Evolutionary conservation across 371 early-diverging fungal genomes (phyloP), one percentile per base, ranked within the genome.

Genomic region (Mucor saturninus): DNA sequence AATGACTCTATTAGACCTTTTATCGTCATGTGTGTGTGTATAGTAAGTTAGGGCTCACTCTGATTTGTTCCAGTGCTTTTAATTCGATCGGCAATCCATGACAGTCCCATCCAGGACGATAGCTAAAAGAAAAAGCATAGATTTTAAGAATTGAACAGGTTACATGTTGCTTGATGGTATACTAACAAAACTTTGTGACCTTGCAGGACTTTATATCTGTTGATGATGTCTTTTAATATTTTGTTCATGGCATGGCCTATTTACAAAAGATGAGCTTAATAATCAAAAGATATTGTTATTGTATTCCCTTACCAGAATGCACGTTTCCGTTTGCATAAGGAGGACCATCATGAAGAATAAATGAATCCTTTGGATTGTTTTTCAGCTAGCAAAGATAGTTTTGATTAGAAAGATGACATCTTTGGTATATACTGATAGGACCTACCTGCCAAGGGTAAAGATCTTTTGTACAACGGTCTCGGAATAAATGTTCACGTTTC

Each of bases 11-110:
- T 46, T 46, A 8, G 15, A 6, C 5, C 30, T 40, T n/a, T 15
- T 3, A 32, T n/a, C 46, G 15, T n/a, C 15, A 1, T n/a, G 46
- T n/a, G 15, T 14, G n/a, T 32, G 30, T 15, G 48, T 7, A 54
- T 26, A 45, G 2, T 11, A 14, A 21, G 11, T 7, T 43, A 26
- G 43, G 11, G 31, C 54, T 75, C 69, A 75, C 85, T 62, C 84
- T 83, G 29, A 92, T 74, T 55, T 82, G 80, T 13, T 86, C 86
- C 37, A 94, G 72, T 2, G 94, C 94, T 73, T 97, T 98, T 51
- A 94, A 84, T 73, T 98, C 98, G 58, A 98, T 97, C 9, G 98
- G 98, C 31, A 98, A 75, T 2, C 98, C 98, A 67, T 98, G 98
- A 64, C 95, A 95, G 78, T 98, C 98, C 91, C 95, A 98, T 51